These are phyloP conservation scores for Taxawa tesnikishii DNA, from an alignment of 2,329 filamentous ascomycete genomes.

Conservation along the genomic window DNA sequence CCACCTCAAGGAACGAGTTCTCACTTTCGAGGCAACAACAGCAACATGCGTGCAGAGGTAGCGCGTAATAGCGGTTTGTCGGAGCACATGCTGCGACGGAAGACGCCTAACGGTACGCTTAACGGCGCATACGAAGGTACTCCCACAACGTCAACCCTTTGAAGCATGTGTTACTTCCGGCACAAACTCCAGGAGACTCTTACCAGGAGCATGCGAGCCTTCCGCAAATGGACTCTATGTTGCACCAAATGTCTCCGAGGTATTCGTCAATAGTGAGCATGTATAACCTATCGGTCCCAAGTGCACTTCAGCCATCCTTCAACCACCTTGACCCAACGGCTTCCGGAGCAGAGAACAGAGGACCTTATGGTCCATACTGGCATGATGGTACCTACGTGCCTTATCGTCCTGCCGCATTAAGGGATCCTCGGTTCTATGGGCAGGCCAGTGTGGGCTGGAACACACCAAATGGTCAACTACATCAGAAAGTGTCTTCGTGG, in stretches of 20 bases:
- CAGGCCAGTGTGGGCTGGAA: not conserved
- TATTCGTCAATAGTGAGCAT: conserved; percentile 8
- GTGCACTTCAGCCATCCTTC: conserved; percentile 45
- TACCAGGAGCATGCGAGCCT: conserved; percentile 15
- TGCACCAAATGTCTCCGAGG: conserved; percentile 39
- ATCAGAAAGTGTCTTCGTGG: not conserved
- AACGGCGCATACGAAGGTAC: conserved; percentile 81
- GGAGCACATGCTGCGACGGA: conserved; percentile 76
- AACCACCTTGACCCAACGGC: conserved; percentile 48
- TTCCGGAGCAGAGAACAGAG: conserved; percentile 41
- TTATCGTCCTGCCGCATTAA: conserved; percentile 45
- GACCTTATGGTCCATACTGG: conserved; percentile 51
- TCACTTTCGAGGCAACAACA: too few species aligned
- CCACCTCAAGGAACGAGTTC: conserved; percentile 17
- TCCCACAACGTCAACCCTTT: conserved; percentile 26
- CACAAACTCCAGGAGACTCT: not conserved
- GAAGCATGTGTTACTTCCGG: conserved; percentile 71
- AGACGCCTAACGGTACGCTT: conserved; percentile 89
- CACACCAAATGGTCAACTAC: too few species aligned
- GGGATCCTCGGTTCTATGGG: conserved; percentile 36
- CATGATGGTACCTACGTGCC: conserved; percentile 50
- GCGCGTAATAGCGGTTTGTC: conserved; percentile 9
- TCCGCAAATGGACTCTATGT: conserved; percentile 47
- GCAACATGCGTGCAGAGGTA: not conserved
- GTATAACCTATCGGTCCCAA: conserved; percentile 40